Evolutionary conservation across 2,329 filamentous ascomycete genomes (phyloP).

Genomic region (Cyclaneusma minus): DNA sequence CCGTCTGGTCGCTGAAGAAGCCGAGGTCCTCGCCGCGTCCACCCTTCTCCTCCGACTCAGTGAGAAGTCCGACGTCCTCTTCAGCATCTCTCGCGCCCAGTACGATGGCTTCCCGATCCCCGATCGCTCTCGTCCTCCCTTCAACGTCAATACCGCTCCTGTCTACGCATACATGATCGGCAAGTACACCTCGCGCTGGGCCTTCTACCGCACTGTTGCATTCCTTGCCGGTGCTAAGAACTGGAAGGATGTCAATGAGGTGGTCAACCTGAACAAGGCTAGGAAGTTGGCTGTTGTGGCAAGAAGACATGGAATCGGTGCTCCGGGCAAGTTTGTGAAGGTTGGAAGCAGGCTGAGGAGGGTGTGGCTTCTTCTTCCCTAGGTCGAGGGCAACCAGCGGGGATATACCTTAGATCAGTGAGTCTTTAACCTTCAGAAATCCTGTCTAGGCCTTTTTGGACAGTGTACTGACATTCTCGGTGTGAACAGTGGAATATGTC

Average conservation of each 20-base stretch:
- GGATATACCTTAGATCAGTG: too few species aligned
- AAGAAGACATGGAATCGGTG: conserved; percentile 18
- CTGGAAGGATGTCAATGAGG: conserved; percentile 16
- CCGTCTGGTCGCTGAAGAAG: conserved; percentile 14
- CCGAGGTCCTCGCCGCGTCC: conserved; percentile 15
- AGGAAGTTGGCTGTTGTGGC: conserved; percentile 19
- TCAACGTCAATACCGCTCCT: conserved; percentile 4
- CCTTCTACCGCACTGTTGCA: conserved; percentile 19
- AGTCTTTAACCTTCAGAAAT: too few species aligned
- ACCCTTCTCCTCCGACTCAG: conserved; percentile 18
- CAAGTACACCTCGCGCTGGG: conserved; percentile 21
- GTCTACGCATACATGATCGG: conserved; percentile 22
- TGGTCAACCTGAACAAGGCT: conserved; percentile 21
- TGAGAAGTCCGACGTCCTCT: conserved; percentile 22
- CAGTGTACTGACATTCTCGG: too few species aligned
- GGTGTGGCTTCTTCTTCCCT: conserved; percentile 21
- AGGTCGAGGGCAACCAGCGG: too few species aligned
- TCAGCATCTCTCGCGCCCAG: conserved; percentile 20
- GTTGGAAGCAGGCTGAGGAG: conserved; percentile 14
- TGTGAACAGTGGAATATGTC: too few species aligned
- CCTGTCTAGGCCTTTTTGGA: too few species aligned
- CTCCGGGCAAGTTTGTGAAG: conserved; percentile 15
- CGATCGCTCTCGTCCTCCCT: conserved; percentile 8
- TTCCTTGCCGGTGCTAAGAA: conserved; percentile 12
- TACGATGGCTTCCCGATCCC: conserved; percentile 19